Conservation (phyloP, 192 early-diverging fungal genomes). For the Coemansia guatemalensis region DNA sequence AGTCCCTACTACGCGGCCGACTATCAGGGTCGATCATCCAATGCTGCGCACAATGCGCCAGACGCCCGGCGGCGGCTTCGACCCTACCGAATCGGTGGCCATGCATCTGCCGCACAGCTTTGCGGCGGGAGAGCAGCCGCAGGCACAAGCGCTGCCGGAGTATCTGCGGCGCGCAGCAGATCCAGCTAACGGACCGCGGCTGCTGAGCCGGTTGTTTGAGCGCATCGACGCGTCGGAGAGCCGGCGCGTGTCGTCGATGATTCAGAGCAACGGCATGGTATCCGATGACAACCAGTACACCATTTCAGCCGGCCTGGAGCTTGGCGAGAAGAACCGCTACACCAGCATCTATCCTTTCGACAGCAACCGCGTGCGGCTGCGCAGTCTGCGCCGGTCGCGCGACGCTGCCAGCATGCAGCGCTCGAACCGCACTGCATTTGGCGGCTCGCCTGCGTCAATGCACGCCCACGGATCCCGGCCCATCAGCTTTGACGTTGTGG, state of each 20-base stretch:
- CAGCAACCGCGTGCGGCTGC: slow-evolving; percentile 56
- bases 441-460: neutral
- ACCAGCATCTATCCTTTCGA: slow-evolving; percentile 85
- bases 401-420: neutral
- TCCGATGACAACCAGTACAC: slow-evolving; percentile 60
- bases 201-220: slow-evolving; percentile 43
- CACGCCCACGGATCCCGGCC: slow-evolving; percentile 10
- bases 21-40: slow-evolving; percentile 34
- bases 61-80: slow-evolving; percentile 41
- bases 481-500: slow-evolving; percentile 9
- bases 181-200: slow-evolving; percentile 24
- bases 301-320: slow-evolving; percentile 68
- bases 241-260: slow-evolving; percentile 67
- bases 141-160: slow-evolving; percentile 14
- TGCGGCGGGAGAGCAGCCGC: neutral
- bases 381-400: slow-evolving; percentile 28
- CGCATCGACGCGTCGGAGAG: slow-evolving; percentile 68
- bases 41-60: slow-evolving; percentile 51
- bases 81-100: slow-evolving; percentile 28
- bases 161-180: slow-evolving; percentile 39
- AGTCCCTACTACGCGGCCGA: slow-evolving; percentile 1
- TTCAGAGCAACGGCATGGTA: slow-evolving; percentile 54
- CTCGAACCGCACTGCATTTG: neutral
- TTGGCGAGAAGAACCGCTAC: slow-evolving; percentile 77
- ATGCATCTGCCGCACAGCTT: slow-evolving; percentile 44